Conservation (phyloP, 208 protist species). For the Angomonas ambiguus region DNA sequence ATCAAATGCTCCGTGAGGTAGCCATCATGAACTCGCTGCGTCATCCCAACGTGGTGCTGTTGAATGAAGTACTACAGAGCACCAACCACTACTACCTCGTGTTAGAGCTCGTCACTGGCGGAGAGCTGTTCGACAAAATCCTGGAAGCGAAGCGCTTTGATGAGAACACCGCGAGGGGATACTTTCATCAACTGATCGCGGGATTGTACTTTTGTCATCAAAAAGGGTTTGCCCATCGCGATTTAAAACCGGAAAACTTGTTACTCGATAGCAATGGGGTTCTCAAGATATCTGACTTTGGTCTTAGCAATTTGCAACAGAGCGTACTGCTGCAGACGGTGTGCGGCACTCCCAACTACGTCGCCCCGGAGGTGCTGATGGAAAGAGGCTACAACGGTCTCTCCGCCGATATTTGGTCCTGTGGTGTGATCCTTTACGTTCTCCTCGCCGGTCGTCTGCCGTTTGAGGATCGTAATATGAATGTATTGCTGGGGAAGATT, state of each 20-base stretch:
- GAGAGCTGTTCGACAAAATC: slow-evolving; percentile 94
- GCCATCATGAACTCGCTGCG: slow-evolving; percentile 78
- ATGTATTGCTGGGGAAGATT: slow-evolving; percentile 91
- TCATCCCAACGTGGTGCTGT: slow-evolving; percentile 83
- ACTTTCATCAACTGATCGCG: slow-evolving; percentile 96
- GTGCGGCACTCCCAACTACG: slow-evolving; percentile 91
- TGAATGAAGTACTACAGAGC: slow-evolving; percentile 86
- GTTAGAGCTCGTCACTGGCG: slow-evolving; percentile 87
- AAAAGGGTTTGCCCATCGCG: slow-evolving; percentile 85
- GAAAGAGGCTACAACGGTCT: slow-evolving; percentile 91
- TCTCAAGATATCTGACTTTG: slow-evolving; percentile 93
- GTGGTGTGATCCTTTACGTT: slow-evolving; percentile 95
- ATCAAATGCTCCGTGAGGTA: slow-evolving; percentile 89
- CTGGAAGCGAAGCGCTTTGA: slow-evolving; percentile 73
- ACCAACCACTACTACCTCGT: slow-evolving; percentile 89
- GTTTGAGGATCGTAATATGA: slow-evolving; percentile 91
- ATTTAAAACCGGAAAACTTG: slow-evolving; percentile 92
- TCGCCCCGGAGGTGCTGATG: slow-evolving; percentile 93
- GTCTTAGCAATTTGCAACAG: slow-evolving; percentile 84
- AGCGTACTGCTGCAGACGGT: slow-evolving; percentile 81
- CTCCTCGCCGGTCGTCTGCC: slow-evolving; percentile 91
- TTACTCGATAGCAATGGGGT: slow-evolving; percentile 68
- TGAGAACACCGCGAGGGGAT: slow-evolving; percentile 80
- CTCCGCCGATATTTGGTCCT: slow-evolving; percentile 95
- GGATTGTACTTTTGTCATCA: slow-evolving; percentile 93